Conservation (phyloP, 1,284 basidiomycete genomes). For the Peniophora sp. region DNA sequence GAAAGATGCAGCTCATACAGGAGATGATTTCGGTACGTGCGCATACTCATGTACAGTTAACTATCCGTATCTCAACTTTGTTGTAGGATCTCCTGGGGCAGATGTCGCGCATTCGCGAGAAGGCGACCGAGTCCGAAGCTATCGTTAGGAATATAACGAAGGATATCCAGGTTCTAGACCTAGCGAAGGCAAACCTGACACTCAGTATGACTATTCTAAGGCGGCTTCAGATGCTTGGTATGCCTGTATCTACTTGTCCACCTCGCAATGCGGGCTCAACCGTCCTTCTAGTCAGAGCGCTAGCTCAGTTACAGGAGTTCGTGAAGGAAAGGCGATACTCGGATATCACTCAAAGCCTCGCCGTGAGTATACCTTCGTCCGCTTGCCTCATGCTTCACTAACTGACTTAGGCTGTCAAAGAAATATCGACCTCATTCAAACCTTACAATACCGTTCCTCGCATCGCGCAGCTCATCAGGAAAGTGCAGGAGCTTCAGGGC, state of each 20-base stretch:
- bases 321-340: constrained; percentile 72
- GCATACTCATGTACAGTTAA: background rate
- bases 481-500: constrained; percentile 74
- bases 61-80: background rate
- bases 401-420: constrained; percentile 69
- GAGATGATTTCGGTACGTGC: constrained; percentile 80
- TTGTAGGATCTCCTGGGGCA: constrained; percentile 82
- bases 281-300: constrained; percentile 58
- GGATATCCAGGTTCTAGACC: constrained; percentile 92
- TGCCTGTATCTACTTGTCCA: constrained; percentile 15
- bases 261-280: background rate
- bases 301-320: constrained; percentile 75
- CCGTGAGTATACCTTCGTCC: constrained; percentile 36
- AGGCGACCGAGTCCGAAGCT: constrained; percentile 92
- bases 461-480: constrained; percentile 71
- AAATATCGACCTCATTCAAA: constrained; percentile 75
- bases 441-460: constrained; percentile 67
- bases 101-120: constrained; percentile 91
- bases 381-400: background rate
- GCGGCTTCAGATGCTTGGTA: constrained; percentile 90
- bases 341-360: constrained; percentile 78
- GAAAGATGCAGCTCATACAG: constrained; percentile 82
- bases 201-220: constrained; percentile 88
- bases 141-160: constrained; percentile 94
- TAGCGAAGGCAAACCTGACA: constrained; percentile 90